Conservation (phyloP, 176 grass and related monocot species). For the Otatea glauca region DNA sequence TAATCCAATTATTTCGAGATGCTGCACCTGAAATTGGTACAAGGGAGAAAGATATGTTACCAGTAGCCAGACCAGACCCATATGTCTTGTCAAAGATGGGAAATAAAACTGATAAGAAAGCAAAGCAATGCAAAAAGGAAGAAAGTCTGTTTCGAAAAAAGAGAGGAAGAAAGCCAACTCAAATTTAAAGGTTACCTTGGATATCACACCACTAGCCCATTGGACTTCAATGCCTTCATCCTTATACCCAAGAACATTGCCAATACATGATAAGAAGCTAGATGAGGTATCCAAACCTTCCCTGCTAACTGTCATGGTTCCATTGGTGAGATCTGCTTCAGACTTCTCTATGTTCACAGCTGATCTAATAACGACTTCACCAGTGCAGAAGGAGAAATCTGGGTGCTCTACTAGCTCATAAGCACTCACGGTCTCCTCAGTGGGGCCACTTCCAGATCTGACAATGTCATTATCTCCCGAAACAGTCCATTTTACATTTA, state of each 20-base stretch:
- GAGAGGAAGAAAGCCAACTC: neutral
- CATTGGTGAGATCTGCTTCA: slow-evolving; percentile 58
- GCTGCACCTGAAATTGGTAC: slow-evolving; percentile 65
- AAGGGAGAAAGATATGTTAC: slow-evolving; percentile 34
- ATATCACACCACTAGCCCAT: slow-evolving; percentile 89
- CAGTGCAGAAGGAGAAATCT: slow-evolving; percentile 79
- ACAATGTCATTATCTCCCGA: slow-evolving; percentile 48
- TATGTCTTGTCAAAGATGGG: neutral
- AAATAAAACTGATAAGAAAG: slow-evolving; percentile 14
- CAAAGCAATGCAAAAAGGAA: neutral
- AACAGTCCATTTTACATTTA: slow-evolving; percentile 80
- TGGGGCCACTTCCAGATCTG: slow-evolving; percentile 46
- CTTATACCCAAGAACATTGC: slow-evolving; percentile 79
- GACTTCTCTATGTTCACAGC: slow-evolving; percentile 56
- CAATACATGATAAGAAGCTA: slow-evolving; percentile 80
- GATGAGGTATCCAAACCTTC: slow-evolving; percentile 41
- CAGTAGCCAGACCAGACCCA: neutral
- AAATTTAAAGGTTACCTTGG: slow-evolving; percentile 64
- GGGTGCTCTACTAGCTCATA: slow-evolving; percentile 93
- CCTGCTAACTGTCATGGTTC: slow-evolving; percentile 37
- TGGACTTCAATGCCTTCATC: slow-evolving; percentile 78
- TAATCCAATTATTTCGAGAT: slow-evolving; percentile 85
- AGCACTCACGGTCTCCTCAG: slow-evolving; percentile 85
- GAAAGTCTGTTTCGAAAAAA: neutral
- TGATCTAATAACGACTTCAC: slow-evolving; percentile 76